Evolutionary conservation across 805 yeast species (phyloP).

Genomic region (Isabelozyma heimii): DNA sequence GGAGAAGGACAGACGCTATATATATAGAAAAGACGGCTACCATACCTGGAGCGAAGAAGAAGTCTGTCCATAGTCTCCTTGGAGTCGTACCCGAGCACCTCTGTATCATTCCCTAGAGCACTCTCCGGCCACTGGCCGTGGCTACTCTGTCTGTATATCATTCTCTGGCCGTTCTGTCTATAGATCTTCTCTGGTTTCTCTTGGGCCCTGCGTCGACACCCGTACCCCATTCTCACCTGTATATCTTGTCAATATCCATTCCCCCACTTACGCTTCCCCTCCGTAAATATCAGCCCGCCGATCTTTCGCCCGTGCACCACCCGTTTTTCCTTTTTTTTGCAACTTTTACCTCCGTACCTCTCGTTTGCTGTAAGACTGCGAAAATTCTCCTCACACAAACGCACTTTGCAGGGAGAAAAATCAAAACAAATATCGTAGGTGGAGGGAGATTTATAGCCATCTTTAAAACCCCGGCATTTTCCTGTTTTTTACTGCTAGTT

Average conservation of each 20-base stretch:
- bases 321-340: not conserved
- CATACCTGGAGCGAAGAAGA: slow-evolving; percentile 71
- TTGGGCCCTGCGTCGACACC: too few species aligned
- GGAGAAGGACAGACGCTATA: slow-evolving; percentile 52
- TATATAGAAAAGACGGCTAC: slow-evolving; percentile 50
- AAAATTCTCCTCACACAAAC: not conserved
- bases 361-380: not conserved
- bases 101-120: too few species aligned
- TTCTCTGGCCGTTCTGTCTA: too few species aligned
- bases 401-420: not conserved
- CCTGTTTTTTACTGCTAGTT: slow-evolving; percentile 6
- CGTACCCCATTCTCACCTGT: not conserved
- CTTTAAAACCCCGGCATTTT: not conserved
- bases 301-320: not conserved
- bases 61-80: slow-evolving; percentile 66
- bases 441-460: not conserved
- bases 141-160: too few species aligned
- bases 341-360: not conserved
- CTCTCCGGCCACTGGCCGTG: too few species aligned
- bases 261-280: not conserved
- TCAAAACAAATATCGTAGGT: not conserved
- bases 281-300: not conserved
- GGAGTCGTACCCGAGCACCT: not conserved
- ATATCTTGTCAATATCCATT: not conserved
- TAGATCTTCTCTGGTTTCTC: too few species aligned